These are phyloP conservation scores for Calonectria henricotiae DNA, from an alignment of 2,329 filamentous ascomycete species.

Conservation along the genomic window DNA sequence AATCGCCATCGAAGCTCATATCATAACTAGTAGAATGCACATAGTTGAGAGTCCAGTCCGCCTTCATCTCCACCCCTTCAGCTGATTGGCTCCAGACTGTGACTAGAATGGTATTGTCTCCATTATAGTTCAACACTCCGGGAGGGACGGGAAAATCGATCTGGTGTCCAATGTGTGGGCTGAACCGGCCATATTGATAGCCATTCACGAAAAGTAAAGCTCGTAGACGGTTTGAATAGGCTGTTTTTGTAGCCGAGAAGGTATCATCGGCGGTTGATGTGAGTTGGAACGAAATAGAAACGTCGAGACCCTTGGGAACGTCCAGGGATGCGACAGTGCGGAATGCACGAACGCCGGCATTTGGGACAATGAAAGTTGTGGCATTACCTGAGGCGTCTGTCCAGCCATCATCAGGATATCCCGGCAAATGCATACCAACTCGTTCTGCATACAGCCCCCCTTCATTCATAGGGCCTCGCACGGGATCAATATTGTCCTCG, in stretches of 20 bases:
- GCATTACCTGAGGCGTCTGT: slow-evolving; percentile 47
- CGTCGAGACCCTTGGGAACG: slow-evolving; percentile 69
- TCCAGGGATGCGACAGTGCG: slow-evolving; percentile 68
- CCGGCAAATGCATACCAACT: slow-evolving; percentile 73
- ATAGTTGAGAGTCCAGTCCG: slow-evolving; percentile 71
- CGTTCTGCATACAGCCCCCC: slow-evolving; percentile 74
- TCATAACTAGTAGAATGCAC: slow-evolving; percentile 69
- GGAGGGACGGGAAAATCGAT: slow-evolving; percentile 73
- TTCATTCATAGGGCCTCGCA: slow-evolving; percentile 72
- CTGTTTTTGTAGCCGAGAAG: slow-evolving; percentile 54
- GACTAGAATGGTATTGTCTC: slow-evolving; percentile 72
- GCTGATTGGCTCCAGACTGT: slow-evolving; percentile 74
- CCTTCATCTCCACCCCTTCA: slow-evolving; percentile 65
- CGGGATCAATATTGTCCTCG: slow-evolving; percentile 69
- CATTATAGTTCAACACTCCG: slow-evolving; percentile 72
- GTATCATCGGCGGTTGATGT: slow-evolving; percentile 62
- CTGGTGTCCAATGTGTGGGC: slow-evolving; percentile 75
- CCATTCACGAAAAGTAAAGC: slow-evolving; percentile 76
- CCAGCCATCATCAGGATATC: slow-evolving; percentile 68
- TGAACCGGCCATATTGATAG: slow-evolving; percentile 75
- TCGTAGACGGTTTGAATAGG: slow-evolving; percentile 60
- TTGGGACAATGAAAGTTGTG: slow-evolving; percentile 61
- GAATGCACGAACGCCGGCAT: slow-evolving; percentile 71
- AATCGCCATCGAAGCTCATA: slow-evolving; percentile 64
- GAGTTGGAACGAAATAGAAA: slow-evolving; percentile 71